Percentiles rank a stretch among this genome's conserved stretches.
phyloP scores from a whole-genome alignment of 805 yeast species.

The Kuraishia ogatae region DNA sequence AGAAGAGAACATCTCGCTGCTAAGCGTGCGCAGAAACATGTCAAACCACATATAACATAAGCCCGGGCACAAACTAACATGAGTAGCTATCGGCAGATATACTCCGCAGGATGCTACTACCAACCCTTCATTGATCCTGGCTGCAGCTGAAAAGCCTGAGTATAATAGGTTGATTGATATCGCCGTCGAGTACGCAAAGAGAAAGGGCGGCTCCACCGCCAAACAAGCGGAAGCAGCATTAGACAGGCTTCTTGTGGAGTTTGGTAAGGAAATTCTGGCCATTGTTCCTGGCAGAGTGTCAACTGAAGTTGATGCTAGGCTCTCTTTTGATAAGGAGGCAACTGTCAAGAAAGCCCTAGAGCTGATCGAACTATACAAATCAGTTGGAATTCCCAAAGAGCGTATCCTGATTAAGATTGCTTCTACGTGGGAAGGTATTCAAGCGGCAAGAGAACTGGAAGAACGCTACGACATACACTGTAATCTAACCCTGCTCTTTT shows the following conservation, averaged over 20 bases:
- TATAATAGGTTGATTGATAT: conserved; percentile 73
- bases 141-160: conserved; percentile 76
- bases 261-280: conserved; percentile 75
- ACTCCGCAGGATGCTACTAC: conserved; percentile 95
- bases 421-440: conserved; percentile 93
- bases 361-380: conserved; percentile 71
- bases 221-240: conserved; percentile 64
- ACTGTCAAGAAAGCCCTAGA: conserved; percentile 80
- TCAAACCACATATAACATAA: too few species aligned
- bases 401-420: conserved; percentile 86
- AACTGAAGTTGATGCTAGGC: conserved; percentile 90
- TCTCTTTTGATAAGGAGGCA: conserved; percentile 81
- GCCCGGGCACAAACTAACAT: background rate
- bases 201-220: conserved; percentile 38
- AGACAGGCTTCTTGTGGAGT: conserved; percentile 78
- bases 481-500: conserved; percentile 82
- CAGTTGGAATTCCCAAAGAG: conserved; percentile 68
- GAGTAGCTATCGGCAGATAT: conserved; percentile 65
- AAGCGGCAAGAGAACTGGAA: conserved; percentile 86
- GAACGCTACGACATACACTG: conserved; percentile 72
- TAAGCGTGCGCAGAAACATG: too few species aligned
- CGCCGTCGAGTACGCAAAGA: conserved; percentile 66
- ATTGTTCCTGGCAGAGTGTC: conserved; percentile 93
- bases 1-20: too few species aligned
- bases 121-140: conserved; percentile 84